These are phyloP conservation scores for Coprinopsis cinerea DNA, from an alignment of 768 basidiomycete genomes.

Conservation along the genomic window DNA sequence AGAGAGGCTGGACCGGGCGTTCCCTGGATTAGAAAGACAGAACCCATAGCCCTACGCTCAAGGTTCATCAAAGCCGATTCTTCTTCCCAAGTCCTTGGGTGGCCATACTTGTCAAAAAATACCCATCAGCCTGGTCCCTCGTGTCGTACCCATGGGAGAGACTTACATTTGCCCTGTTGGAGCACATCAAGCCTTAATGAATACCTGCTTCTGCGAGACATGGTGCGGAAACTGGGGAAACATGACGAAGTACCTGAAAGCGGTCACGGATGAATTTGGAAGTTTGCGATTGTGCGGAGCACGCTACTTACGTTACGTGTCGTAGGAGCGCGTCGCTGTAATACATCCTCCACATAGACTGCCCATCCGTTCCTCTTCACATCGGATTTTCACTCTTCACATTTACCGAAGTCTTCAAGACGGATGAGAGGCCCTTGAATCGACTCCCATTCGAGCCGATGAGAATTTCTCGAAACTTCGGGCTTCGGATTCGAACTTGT, in stretches of 20 bases:
- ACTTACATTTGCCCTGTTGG: conserved; percentile 1
- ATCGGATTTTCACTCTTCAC: too few relatives aligned
- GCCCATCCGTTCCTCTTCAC: too few relatives aligned
- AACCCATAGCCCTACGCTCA: neutral
- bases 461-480: too few relatives aligned
- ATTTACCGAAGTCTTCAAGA: too few relatives aligned
- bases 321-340: neutral
- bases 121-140: conserved; percentile 1
- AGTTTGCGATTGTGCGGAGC: neutral
- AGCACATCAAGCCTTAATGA: neutral
- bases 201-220: neutral
- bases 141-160: neutral
- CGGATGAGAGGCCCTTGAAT: too few relatives aligned
- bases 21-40: neutral
- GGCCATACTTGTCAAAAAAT: neutral
- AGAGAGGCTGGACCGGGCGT: neutral
- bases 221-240: neutral
- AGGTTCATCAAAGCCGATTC: neutral
- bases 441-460: too few relatives aligned
- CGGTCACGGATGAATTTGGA: neutral
- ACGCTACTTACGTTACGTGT: conserved; percentile 7
- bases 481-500: too few relatives aligned
- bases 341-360: too few relatives aligned
- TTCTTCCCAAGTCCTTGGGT: neutral
- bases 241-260: neutral